phyloP scores from a whole-genome alignment of 768 basidiomycete genomes.

The Boletus pseudopeckii region DNA sequence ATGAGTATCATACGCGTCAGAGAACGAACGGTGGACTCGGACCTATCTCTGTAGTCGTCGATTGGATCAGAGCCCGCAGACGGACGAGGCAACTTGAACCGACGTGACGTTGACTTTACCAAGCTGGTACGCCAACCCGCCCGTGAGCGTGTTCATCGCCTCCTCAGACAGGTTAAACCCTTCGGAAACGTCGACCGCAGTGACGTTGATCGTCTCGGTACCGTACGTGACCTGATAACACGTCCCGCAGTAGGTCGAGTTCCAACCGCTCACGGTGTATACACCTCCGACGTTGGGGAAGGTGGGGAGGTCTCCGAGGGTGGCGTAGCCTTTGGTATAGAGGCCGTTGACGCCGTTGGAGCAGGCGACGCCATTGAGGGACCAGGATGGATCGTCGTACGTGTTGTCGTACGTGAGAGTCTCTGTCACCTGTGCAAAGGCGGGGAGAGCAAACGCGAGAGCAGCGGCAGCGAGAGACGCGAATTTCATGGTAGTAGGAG shows the following conservation, averaged over 20 bases:
- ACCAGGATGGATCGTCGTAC: constrained; percentile 27
- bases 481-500: constrained; percentile 24
- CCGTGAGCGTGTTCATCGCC: constrained; percentile 56
- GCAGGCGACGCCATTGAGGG: constrained; percentile 27
- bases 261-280: constrained; percentile 29
- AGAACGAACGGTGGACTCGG: background rate
- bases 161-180: constrained; percentile 48
- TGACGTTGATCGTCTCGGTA: constrained; percentile 9
- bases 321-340: constrained; percentile 29
- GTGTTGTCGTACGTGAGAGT: constrained; percentile 29
- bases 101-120: constrained; percentile 48
- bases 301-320: constrained; percentile 30
- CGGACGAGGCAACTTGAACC: constrained; percentile 40
- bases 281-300: constrained; percentile 35
- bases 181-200: constrained; percentile 28
- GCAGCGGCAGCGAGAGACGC: constrained; percentile 3
- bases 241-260: constrained; percentile 31
- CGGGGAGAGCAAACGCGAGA: constrained; percentile 16
- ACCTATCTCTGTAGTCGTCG: background rate
- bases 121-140: constrained; percentile 41
- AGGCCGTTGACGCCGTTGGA: constrained; percentile 34
- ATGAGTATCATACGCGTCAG: background rate
- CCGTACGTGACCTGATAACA: constrained; percentile 30
- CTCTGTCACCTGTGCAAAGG: constrained; percentile 12
- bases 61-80: constrained; percentile 39